Evolutionary conservation across 164 flowering plant genomes (phyloP).

Genomic region (Houttuynia cordata): DNA sequence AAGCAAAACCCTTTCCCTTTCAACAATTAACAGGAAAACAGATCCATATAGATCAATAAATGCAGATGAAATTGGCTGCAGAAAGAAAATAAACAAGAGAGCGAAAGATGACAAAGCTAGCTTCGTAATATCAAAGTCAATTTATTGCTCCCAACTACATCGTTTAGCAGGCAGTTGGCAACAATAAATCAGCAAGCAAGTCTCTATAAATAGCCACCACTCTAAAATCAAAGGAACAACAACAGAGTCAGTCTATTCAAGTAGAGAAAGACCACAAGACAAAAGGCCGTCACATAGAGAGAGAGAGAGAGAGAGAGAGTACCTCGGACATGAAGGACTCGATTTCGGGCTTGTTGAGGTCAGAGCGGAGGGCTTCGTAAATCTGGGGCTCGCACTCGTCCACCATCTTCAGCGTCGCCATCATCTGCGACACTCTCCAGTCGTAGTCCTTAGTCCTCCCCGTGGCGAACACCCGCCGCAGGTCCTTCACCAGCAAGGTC

Average conservation of each 20-base stretch:
- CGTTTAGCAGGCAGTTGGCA: too few relatives aligned
- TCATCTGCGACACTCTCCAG: conserved; percentile 11
- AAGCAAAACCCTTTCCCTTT: too few relatives aligned
- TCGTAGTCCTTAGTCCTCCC: conserved; percentile 9
- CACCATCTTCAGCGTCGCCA: not conserved
- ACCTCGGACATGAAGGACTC: conserved; percentile 10
- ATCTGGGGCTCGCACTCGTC: conserved; percentile 5
- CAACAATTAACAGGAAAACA: not conserved
- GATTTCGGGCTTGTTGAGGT: conserved; percentile 9
- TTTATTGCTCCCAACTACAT: not conserved
- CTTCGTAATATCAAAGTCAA: not conserved
- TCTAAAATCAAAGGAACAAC: not conserved
- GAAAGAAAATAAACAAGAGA: not conserved
- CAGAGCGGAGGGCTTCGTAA: conserved; percentile 6
- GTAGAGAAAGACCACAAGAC: too few relatives aligned
- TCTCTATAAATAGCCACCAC: not conserved
- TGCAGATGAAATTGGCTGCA: too few relatives aligned
- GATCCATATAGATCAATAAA: not conserved
- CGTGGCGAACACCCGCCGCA: conserved; percentile 2
- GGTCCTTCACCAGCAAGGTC: conserved; percentile 1
- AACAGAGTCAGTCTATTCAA: not conserved
- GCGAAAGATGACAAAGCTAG: not conserved
- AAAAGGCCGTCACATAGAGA: not conserved
- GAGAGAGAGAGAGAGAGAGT: not conserved
- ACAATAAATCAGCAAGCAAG: too few relatives aligned